A percentile compares a stretch with the other conserved stretches of the same genome.
Evolutionary conservation across 139 green algal genomes (phyloP).

Genomic region (Coelastrella sp.): DNA sequence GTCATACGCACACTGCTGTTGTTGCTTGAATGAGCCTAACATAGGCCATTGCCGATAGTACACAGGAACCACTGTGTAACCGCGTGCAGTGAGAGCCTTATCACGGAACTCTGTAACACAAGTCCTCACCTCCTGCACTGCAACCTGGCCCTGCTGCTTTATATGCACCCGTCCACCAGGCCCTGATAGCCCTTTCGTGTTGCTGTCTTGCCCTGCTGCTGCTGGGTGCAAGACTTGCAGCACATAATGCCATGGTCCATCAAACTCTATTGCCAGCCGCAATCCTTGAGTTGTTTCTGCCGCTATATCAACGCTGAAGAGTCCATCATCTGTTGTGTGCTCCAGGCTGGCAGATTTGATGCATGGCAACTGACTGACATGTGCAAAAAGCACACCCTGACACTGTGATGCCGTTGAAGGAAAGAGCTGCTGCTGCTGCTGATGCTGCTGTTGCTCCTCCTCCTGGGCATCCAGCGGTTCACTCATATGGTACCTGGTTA

Average conservation of each 20-base stretch:
- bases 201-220: conserved; percentile 6
- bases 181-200: neutral
- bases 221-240: neutral
- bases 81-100: neutral
- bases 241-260: conserved; percentile 10
- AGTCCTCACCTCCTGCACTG: neutral
- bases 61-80: neutral
- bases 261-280: conserved; percentile 23
- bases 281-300: neutral
- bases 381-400: neutral
- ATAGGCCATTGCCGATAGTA: neutral
- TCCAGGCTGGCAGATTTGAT: neutral
- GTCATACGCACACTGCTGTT: neutral
- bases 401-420: neutral
- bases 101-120: neutral
- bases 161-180: neutral
- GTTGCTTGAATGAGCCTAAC: neutral
- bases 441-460: neutral
- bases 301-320: conserved; percentile 5
- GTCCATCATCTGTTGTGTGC: neutral
- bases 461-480: neutral
- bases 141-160: neutral
- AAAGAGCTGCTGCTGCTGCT: neutral
- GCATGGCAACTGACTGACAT: neutral
- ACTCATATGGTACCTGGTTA: neutral